These are phyloP conservation scores for Annulohypoxylon nitens DNA, from an alignment of 495 filamentous ascomycete species.

Conservation along the genomic window DNA sequence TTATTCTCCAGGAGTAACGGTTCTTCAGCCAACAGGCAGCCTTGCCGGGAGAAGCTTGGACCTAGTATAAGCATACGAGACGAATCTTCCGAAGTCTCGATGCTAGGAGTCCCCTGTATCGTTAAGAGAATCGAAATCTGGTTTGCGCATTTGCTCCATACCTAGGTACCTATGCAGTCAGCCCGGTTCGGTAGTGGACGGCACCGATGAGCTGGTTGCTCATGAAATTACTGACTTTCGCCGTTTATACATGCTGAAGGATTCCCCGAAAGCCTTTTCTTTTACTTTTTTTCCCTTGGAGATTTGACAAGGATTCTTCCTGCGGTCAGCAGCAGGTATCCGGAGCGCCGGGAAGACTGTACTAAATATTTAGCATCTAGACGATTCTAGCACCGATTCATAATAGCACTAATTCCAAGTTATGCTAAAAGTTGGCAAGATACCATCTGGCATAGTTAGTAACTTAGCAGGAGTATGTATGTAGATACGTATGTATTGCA, in stretches of 20 bases:
- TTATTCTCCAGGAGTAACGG: background rate
- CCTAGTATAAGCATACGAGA: slow-evolving; percentile 25
- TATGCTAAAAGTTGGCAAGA: slow-evolving; percentile 12
- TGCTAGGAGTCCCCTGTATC: slow-evolving; percentile 15
- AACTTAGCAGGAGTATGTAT: too few relatives aligned
- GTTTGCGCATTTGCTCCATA: slow-evolving; percentile 20
- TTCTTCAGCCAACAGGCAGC: slow-evolving; percentile 34
- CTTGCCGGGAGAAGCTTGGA: slow-evolving; percentile 38
- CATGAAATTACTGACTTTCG: slow-evolving; percentile 9
- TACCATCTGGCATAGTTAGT: background rate
- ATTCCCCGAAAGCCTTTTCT: slow-evolving; percentile 11
- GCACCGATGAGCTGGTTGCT: slow-evolving; percentile 21
- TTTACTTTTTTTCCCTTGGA: slow-evolving; percentile 6
- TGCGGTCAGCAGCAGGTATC: slow-evolving; percentile 35
- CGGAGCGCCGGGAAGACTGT: slow-evolving; percentile 21
- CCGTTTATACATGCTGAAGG: slow-evolving; percentile 25
- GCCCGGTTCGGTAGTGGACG: slow-evolving; percentile 23
- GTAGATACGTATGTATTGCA: slow-evolving; percentile 3
- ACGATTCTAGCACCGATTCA: slow-evolving; percentile 13
- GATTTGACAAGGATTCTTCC: slow-evolving; percentile 22
- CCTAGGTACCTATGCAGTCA: slow-evolving; percentile 9
- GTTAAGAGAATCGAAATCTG: slow-evolving; percentile 24
- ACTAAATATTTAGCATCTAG: slow-evolving; percentile 13
- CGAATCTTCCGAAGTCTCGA: slow-evolving; percentile 19
- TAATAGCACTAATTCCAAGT: slow-evolving; percentile 15